Base-by-base conservation (phyloP, 768 basidiomycete genomes). In the Leccinum pellstonianum region DNA sequence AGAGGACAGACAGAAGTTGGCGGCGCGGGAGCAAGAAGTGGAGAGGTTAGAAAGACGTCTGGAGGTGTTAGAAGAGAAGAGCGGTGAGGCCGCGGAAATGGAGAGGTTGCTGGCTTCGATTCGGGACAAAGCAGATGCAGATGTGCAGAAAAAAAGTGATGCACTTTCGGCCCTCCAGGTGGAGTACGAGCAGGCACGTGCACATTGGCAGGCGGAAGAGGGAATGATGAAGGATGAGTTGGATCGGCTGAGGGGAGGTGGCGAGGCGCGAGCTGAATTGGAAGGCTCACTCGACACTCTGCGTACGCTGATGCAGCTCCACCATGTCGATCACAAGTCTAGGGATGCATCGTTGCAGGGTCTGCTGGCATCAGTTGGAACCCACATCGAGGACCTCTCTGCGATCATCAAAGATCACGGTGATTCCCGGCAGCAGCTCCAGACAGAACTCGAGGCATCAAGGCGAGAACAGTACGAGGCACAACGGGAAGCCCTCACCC, bases 361-460 rank as follows among this genome's bases (percentile, higher is more conserved):
- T 52, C 69, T 87, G 2, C 63, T 85, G 55, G 68, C 73, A 12
- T 79, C 85, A 15, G 69, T 88, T 41, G 77, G 76, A 1, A 66
- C 76, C 35, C 86, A 89, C 71, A 64, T 90, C 35, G 78, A 79
- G 54, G 74, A 68, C n/a, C 67, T 86, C 17, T 76, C 82, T 50
- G 68, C 60, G 17, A 80, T 80, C 62, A 52, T 85, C 47, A 77
- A 81, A 15, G 67, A 73, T 14, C 75, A 80, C 68, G 66, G 73
- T 35, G 72, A 76, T 63, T 74, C 76, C 11, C 76, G 78, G 37
- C 75, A 78, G 53, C 81, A 83, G 55, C 73, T 86, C 19, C 83
- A 84, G 60, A 63, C 73, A 56, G 85, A 87, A 60, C 67, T 89
- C 38, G 87, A 87, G 59, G 78, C 80, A 6, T 78, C 79, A 8